phyloP scores from a whole-genome alignment of 257 asterid species.

The Solanum neorickii region DNA sequence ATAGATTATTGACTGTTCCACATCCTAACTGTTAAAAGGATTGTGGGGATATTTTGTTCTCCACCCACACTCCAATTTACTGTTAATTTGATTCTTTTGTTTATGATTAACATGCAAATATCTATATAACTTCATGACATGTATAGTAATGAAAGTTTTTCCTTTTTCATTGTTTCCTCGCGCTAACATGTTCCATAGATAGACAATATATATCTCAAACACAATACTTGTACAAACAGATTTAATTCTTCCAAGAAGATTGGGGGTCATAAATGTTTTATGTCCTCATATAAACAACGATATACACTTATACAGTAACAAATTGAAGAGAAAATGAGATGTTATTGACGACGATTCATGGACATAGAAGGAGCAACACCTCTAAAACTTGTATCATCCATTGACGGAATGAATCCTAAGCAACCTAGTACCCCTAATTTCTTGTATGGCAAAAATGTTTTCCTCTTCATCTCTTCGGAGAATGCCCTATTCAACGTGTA shows the following conservation, averaged over 20 bases:
- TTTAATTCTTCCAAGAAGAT: background rate
- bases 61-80: background rate
- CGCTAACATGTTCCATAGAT: background rate
- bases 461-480: conserved; percentile 70
- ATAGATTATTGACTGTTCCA: background rate
- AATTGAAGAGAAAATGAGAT: background rate
- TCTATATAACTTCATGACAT: background rate
- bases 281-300: background rate
- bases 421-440: conserved; percentile 62
- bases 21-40: background rate
- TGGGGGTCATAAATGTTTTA: background rate
- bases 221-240: background rate
- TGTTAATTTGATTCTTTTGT: background rate
- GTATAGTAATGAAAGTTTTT: background rate
- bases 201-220: background rate
- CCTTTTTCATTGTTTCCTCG: background rate
- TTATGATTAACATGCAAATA: background rate
- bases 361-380: conserved; percentile 22
- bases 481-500: conserved; percentile 58
- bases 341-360: background rate
- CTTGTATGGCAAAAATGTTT: conserved; percentile 71
- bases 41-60: background rate
- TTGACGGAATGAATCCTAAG: conserved; percentile 51
- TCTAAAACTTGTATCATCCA: conserved; percentile 18
- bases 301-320: background rate